Conservation (phyloP, 2,329 filamentous ascomycete species). For the Didymella lethalis region DNA sequence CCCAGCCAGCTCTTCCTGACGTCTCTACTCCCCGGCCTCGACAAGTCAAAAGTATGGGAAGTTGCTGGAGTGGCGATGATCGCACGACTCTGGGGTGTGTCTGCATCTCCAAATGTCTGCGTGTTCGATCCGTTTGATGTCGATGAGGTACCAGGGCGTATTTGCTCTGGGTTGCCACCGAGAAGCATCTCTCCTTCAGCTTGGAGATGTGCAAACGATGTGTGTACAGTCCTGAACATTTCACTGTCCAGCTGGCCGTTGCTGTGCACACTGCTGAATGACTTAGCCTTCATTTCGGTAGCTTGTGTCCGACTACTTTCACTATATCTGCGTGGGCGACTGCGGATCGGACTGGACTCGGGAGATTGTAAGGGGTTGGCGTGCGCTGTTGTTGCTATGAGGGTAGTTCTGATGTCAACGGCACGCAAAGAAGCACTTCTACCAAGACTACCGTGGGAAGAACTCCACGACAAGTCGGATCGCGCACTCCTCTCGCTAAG, state of each 20-base stretch:
- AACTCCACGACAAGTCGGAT: constrained; percentile 55
- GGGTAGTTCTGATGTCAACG: constrained; percentile 38
- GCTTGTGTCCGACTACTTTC: constrained; percentile 33
- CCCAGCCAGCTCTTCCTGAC: constrained; percentile 50
- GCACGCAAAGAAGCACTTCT: constrained; percentile 58
- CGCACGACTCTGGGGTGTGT: constrained; percentile 33
- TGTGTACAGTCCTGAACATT: constrained; percentile 60
- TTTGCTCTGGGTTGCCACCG: constrained; percentile 50
- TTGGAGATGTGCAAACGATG: constrained; percentile 59
- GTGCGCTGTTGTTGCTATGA: constrained; percentile 29
- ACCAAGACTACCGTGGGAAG: constrained; percentile 51
- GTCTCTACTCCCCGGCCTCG: constrained; percentile 30
- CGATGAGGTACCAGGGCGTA: constrained; percentile 43
- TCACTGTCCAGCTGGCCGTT: constrained; percentile 54
- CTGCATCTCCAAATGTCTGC: constrained; percentile 34
- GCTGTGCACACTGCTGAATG: constrained; percentile 50
- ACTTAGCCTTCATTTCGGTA: constrained; percentile 36
- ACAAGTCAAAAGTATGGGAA: constrained; percentile 32
- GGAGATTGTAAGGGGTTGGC: constrained; percentile 46
- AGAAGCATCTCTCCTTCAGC: constrained; percentile 62
- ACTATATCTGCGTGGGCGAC: constrained; percentile 25
- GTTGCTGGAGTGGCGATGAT: constrained; percentile 40
- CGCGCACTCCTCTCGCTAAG: constrained; percentile 61
- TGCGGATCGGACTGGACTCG: constrained; percentile 43
- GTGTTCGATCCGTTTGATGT: constrained; percentile 38